Conservation (phyloP, 2,329 filamentous ascomycete species). For the Xylariaceae sp. region DNA sequence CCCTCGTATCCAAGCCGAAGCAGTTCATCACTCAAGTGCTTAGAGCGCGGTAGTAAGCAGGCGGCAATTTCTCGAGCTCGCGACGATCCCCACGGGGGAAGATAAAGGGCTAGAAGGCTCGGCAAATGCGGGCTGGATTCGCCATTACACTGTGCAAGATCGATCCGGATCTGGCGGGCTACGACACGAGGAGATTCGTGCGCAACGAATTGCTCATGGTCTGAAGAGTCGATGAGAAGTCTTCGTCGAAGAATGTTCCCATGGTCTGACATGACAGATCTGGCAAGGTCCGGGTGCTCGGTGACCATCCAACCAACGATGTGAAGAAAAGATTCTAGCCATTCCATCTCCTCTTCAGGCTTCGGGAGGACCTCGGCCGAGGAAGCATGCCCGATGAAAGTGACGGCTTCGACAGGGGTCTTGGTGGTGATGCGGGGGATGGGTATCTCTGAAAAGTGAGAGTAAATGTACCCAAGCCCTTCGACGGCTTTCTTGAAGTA, state of each 20-base stretch:
- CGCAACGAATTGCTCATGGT: slow-evolving; percentile 7
- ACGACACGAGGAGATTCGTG: slow-evolving; percentile 6
- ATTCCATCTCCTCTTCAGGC: slow-evolving; percentile 7
- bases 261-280: slow-evolving; percentile 1
- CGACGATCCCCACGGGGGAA: slow-evolving; percentile 6
- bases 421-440: slow-evolving; percentile 2
- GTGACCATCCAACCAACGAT: slow-evolving; percentile 7
- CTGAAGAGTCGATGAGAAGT: slow-evolving; percentile 1
- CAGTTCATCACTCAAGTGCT: neutral
- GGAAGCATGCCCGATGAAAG: slow-evolving; percentile 5
- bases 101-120: slow-evolving; percentile 11
- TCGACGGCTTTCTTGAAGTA: slow-evolving; percentile 3
- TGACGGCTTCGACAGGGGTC: neutral
- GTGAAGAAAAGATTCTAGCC: slow-evolving; percentile 11
- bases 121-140: neutral
- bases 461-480: slow-evolving; percentile 7
- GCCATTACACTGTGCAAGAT: slow-evolving; percentile 4
- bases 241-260: slow-evolving; percentile 4
- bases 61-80: neutral
- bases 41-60: neutral
- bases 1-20: slow-evolving; percentile 9
- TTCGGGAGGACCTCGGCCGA: slow-evolving; percentile 4
- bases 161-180: slow-evolving; percentile 6
- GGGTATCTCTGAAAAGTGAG: neutral
- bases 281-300: slow-evolving; percentile 7